Evolutionary conservation across 768 basidiomycete species (phyloP), one percentile per base, ranked within the genome.

Genomic region (Leccinum rimulosum): DNA sequence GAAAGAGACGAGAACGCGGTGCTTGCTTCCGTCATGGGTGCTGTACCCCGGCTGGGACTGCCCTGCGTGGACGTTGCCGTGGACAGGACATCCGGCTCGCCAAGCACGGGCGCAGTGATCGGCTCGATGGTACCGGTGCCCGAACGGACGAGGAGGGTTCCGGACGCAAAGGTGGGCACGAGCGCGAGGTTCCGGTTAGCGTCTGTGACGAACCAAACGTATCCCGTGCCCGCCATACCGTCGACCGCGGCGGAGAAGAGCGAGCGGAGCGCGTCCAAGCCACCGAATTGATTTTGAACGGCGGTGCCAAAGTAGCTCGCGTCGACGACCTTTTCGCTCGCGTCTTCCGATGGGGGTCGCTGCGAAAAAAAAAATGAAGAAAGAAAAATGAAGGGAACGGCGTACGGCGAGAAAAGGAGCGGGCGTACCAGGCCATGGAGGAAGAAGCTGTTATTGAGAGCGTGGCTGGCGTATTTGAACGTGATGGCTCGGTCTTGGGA

Each of bases 401-500:
- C 17, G 6, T n/a, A 33, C 4, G 1, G 15, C 2, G 17, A 36
- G n/a, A 31, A 19, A 12, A 1, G 15, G 6, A 22, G 22, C 5
- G 12, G 30, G 80, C 93, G 54, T 71, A 98, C 96, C 40, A 99
- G 80, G 58, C 80, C 81, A 64, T 91, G 83, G 30, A 99, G 81
- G 80, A 98, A 98, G 82, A 93, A 98, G 65, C 87, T 86, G 73
- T 97, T 98, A 77, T 98, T 99, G 61, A 98, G 77, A 6, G 96
- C 92, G 50, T 93, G 83, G 62, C 89, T 89, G 4, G 95, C 94
- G 68, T 95, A 94, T 74, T 91, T 96, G 75, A 95, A 98, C 27
- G 85, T 84, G 54, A 95, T 74, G 1, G 85, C 80, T 54, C 84
- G 75, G 25, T 82, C 76, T 47, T 82, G 82, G 31, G 84, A 75